These are phyloP conservation scores for Fusarium newnesense DNA, from an alignment of 2,329 filamentous ascomycete genomes.

Conservation along the genomic window DNA sequence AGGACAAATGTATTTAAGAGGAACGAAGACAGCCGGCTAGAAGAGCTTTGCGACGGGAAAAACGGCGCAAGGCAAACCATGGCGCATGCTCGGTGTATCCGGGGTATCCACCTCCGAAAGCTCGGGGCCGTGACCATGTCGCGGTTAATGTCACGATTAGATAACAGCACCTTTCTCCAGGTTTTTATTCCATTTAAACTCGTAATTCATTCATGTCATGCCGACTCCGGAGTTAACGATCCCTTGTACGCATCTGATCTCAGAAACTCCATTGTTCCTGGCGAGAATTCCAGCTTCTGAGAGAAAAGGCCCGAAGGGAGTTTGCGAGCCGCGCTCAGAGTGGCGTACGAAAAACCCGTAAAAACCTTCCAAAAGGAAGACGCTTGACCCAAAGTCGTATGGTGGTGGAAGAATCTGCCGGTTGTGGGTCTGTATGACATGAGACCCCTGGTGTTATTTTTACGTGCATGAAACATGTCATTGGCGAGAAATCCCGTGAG, in stretches of 20 bases:
- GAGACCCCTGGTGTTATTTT: slow-evolving; percentile 11
- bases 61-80: slow-evolving; percentile 13
- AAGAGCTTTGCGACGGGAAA: slow-evolving; percentile 32
- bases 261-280: not conserved
- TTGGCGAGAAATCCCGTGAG: slow-evolving; percentile 13
- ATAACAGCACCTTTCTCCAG: slow-evolving; percentile 14
- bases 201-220: slow-evolving; percentile 14
- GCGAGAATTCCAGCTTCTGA: not conserved
- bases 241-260: not conserved
- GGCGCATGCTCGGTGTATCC: slow-evolving; percentile 27
- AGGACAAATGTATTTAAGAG: slow-evolving; percentile 11
- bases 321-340: slow-evolving; percentile 21
- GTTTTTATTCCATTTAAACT: slow-evolving; percentile 29
- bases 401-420: slow-evolving; percentile 30
- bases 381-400: slow-evolving; percentile 16
- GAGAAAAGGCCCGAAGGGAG: slow-evolving; percentile 28
- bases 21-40: slow-evolving; percentile 17
- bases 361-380: slow-evolving; percentile 14
- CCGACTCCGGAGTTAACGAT: slow-evolving; percentile 1
- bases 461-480: slow-evolving; percentile 32
- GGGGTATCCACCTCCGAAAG: slow-evolving; percentile 25
- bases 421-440: slow-evolving; percentile 11
- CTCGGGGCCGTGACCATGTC: slow-evolving; percentile 10
- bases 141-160: slow-evolving; percentile 1
- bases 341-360: slow-evolving; percentile 16